These are phyloP conservation scores for Neofusicoccum parvum DNA, from an alignment of 2,329 filamentous ascomycete genomes.

Conservation along the genomic window DNA sequence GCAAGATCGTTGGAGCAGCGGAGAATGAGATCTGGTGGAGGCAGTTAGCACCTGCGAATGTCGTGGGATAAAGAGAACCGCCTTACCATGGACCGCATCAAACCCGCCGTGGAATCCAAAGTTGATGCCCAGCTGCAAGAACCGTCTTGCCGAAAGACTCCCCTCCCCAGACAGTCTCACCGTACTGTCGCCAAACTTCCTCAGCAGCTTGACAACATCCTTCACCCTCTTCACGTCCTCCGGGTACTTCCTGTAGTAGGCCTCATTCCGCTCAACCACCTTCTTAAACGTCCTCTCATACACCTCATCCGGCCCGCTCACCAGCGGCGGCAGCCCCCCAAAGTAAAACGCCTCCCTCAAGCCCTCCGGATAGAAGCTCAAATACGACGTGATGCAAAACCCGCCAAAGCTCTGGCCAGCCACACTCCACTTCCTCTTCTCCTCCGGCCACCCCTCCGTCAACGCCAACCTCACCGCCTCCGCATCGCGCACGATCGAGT, in stretches of 20 bases:
- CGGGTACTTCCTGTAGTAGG: constrained; percentile 83
- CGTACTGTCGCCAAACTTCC: constrained; percentile 55
- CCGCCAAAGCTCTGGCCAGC: constrained; percentile 93
- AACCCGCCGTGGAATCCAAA: constrained; percentile 81
- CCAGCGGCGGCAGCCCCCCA: constrained; percentile 75
- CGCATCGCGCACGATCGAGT: constrained; percentile 86
- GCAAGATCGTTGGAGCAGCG: constrained; percentile 72
- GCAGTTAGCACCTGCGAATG: background rate
- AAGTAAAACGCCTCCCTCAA: constrained; percentile 80
- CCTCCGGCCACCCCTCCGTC: constrained; percentile 67
- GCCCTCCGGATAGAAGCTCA: constrained; percentile 76
- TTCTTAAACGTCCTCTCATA: constrained; percentile 72
- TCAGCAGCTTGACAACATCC: constrained; percentile 66
- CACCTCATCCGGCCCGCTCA: constrained; percentile 70
- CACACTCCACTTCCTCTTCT: constrained; percentile 78
- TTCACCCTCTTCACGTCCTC: constrained; percentile 73
- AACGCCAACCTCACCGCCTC: constrained; percentile 81
- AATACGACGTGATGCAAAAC: constrained; percentile 80
- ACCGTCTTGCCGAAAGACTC: constrained; percentile 68
- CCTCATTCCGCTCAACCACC: constrained; percentile 70
- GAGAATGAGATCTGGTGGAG: constrained; percentile 60
- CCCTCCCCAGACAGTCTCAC: constrained; percentile 73
- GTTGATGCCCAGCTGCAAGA: constrained; percentile 74
- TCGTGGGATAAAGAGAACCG: background rate
- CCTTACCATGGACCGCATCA: constrained; percentile 67